A percentile compares a stretch with the other conserved stretches of the same genome.
phyloP scores from a whole-genome alignment of 305 asterid species.

The Fraxinus floribunda region DNA sequence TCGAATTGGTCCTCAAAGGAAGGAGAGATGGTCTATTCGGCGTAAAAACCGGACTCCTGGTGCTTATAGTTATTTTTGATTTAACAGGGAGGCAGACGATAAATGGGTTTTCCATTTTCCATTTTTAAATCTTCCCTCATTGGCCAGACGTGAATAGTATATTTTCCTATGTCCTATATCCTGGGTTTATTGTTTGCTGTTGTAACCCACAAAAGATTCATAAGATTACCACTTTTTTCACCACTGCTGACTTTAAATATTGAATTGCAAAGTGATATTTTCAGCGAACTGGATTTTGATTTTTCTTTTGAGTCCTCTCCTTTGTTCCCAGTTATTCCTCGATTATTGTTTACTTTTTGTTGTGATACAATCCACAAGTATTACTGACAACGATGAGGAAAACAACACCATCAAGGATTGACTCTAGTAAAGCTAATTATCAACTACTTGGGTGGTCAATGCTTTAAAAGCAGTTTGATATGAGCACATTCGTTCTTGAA shows the following conservation, averaged over 20 bases:
- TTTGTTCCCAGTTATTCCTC: background rate
- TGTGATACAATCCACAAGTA: background rate
- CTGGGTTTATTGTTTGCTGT: background rate
- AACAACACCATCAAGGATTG: background rate
- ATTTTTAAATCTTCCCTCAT: background rate
- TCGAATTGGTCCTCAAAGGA: background rate
- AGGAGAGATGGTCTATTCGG: background rate
- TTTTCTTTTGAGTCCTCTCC: background rate
- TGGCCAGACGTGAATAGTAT: background rate
- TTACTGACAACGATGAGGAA: background rate
- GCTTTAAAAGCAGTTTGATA: background rate
- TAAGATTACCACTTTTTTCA: background rate
- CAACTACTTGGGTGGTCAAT: background rate
- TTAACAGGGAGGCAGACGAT: background rate
- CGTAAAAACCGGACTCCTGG: background rate
- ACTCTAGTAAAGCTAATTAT: background rate
- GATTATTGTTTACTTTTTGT: background rate
- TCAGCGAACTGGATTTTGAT: background rate
- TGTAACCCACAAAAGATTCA: background rate
- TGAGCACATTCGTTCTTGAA: background rate
- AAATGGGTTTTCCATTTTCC: background rate
- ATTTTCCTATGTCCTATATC: background rate
- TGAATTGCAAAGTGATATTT: background rate
- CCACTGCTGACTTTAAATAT: background rate
- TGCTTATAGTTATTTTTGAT: background rate